Conservation (phyloP, 148 eudicot genomes). For the Euryodendron excelsum region DNA sequence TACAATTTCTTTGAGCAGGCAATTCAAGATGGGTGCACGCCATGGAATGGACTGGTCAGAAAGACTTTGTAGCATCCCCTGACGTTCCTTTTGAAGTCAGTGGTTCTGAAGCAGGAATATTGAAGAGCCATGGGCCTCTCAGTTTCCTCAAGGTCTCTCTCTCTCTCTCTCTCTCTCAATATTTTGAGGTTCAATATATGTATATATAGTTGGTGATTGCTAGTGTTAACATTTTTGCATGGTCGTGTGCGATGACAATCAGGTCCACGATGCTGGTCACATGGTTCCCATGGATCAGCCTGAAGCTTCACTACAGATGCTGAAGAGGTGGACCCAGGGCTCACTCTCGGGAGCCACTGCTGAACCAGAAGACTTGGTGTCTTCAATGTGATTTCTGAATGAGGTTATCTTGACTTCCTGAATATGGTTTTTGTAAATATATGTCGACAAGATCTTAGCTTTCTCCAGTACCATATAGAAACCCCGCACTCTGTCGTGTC, state of each 20-base stretch:
- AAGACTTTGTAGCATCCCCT: conserved; percentile 54
- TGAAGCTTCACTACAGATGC: conserved; percentile 77
- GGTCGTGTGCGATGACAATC: conserved; percentile 13
- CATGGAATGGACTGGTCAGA: conserved; percentile 86
- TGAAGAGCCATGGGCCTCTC: conserved; percentile 71
- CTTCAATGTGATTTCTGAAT: conserved; percentile 39
- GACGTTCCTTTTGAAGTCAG: conserved; percentile 73
- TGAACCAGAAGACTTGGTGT: conserved; percentile 39
- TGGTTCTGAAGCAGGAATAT: conserved; percentile 68
- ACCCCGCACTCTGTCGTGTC: too few relatives aligned
- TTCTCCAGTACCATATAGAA: too few relatives aligned
- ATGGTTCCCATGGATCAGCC: conserved; percentile 99
- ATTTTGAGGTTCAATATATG: neutral
- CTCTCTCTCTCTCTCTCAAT: conserved; percentile 1
- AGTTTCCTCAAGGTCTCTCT: conserved; percentile 76
- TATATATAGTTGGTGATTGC: neutral
- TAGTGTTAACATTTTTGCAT: neutral
- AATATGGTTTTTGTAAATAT: conserved; percentile 12
- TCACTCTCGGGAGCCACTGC: conserved; percentile 36
- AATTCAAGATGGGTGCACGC: conserved; percentile 94
- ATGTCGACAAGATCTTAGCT: neutral
- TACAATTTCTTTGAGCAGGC: conserved; percentile 38
- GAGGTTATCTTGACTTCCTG: neutral
- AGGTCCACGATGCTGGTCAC: conserved; percentile 94
- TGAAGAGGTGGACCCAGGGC: conserved; percentile 68